Evolutionary conservation across 2,329 filamentous ascomycete genomes (phyloP).

Genomic region (Ophiosphaerella narmari): DNA sequence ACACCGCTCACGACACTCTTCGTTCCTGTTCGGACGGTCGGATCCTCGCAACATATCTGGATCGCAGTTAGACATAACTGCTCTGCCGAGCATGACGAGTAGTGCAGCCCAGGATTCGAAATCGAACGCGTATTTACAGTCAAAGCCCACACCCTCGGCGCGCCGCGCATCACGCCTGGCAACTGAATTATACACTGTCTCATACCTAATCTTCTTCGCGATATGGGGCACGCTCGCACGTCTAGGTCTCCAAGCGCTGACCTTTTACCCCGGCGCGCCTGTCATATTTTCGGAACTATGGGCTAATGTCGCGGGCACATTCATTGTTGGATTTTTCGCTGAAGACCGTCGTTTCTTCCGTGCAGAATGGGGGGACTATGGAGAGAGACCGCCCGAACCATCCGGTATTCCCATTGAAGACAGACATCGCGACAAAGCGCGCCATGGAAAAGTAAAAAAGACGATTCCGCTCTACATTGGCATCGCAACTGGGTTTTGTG

Average conservation of each 20-base stretch:
- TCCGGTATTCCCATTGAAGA: slow-evolving; percentile 6
- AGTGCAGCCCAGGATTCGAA: slow-evolving; percentile 2
- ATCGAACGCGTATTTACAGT: slow-evolving; percentile 10
- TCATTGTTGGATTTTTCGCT: slow-evolving; percentile 82
- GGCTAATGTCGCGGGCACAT: slow-evolving; percentile 82
- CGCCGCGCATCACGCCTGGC: slow-evolving; percentile 32
- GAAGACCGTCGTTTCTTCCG: slow-evolving; percentile 80
- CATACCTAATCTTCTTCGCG: slow-evolving; percentile 84
- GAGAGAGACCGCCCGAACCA: slow-evolving; percentile 25
- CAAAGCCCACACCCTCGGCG: slow-evolving; percentile 14
- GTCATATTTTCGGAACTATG: slow-evolving; percentile 77
- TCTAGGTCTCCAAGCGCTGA: slow-evolving; percentile 78
- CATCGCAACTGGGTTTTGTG: slow-evolving; percentile 84
- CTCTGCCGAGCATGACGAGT: slow-evolving; percentile 28
- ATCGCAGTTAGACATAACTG: slow-evolving; percentile 32
- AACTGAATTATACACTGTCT: slow-evolving; percentile 65
- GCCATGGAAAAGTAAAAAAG: slow-evolving; percentile 68
- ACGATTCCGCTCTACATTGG: slow-evolving; percentile 87
- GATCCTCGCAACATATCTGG: slow-evolving; percentile 10
- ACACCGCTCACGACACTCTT: slow-evolving; percentile 13
- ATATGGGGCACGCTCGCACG: slow-evolving; percentile 83
- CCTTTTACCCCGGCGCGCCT: slow-evolving; percentile 77
- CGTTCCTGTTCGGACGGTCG: slow-evolving; percentile 6
- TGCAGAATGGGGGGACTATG: slow-evolving; percentile 63
- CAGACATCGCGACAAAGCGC: slow-evolving; percentile 46